Evolutionary conservation across 306 rosid species (phyloP).

Genomic region (Rosa multiflora): DNA sequence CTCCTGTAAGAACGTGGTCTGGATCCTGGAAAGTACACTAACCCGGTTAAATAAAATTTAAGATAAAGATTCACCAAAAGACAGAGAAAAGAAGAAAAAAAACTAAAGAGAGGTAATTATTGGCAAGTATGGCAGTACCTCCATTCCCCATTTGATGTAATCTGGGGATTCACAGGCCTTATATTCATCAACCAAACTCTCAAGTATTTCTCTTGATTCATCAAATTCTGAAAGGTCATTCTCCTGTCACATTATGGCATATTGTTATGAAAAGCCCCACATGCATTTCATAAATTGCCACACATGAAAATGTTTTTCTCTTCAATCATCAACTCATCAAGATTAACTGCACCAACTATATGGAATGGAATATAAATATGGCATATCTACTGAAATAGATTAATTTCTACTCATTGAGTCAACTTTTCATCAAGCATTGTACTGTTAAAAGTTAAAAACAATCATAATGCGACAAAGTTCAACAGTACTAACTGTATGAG

Average conservation of each 20-base stretch:
- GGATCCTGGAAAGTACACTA: conserved; percentile 69
- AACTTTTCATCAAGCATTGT: neutral
- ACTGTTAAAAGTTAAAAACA: neutral
- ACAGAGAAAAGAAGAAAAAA: neutral
- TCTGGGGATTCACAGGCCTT: conserved; percentile 99
- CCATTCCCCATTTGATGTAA: conserved; percentile 99
- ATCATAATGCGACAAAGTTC: neutral
- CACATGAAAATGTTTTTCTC: conserved; percentile 15
- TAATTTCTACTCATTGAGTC: neutral
- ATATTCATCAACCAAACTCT: conserved; percentile 93
- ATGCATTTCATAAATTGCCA: conserved; percentile 20
- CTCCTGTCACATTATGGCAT: conserved; percentile 57
- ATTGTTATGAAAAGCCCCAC: conserved; percentile 26
- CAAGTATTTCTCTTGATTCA: conserved; percentile 94
- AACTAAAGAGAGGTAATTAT: neutral
- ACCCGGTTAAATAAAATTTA: conserved; percentile 15
- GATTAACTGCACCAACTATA: neutral
- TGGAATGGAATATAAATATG: neutral
- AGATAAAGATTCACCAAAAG: conserved; percentile 10
- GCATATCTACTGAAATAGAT: neutral
- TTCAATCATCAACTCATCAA: conserved; percentile 3
- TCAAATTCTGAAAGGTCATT: conserved; percentile 99
- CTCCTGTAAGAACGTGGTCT: conserved; percentile 67
- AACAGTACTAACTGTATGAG: neutral
- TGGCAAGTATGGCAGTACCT: conserved; percentile 53